Evolutionary conservation across 1,139 yeast genomes (phyloP).

Genomic region (Magnusiomyces clavatus): DNA sequence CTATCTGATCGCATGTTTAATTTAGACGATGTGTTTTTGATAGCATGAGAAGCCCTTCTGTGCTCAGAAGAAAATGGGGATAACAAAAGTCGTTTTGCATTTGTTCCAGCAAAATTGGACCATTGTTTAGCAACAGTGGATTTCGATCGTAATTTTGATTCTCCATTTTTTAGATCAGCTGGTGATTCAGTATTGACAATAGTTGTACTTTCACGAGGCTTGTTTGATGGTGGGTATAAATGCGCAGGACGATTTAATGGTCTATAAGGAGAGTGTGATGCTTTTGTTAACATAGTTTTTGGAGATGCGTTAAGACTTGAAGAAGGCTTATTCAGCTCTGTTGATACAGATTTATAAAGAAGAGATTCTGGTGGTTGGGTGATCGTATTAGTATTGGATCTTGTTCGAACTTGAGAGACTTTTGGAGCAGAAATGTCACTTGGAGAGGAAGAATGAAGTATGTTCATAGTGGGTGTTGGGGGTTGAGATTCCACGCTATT

Average conservation of each 20-base stretch:
- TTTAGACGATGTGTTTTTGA: neutral
- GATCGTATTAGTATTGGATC: too few relatives aligned
- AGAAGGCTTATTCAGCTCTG: neutral
- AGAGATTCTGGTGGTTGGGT: too few relatives aligned
- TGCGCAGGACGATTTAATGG: slow-evolving; percentile 11
- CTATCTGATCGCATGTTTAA: neutral
- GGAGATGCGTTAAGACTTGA: neutral
- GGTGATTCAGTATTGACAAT: neutral
- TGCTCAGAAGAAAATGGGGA: slow-evolving; percentile 11
- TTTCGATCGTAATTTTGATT: slow-evolving; percentile 7
- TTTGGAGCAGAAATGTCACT: too few relatives aligned
- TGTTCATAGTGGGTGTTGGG: too few relatives aligned
- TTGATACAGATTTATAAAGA: neutral
- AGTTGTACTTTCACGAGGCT: neutral
- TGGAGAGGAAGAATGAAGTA: too few relatives aligned
- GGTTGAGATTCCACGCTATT: too few relatives aligned
- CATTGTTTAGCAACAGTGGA: slow-evolving; percentile 14
- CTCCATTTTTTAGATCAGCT: too few relatives aligned
- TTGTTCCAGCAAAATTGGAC: slow-evolving; percentile 5
- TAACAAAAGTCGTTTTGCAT: slow-evolving; percentile 10
- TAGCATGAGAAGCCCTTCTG: neutral
- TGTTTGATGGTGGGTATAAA: slow-evolving; percentile 8
- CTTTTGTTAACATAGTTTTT: neutral
- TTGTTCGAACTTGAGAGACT: too few relatives aligned
- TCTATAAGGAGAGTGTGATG: slow-evolving; percentile 6